Evolutionary conservation across 139 green algal species (phyloP).

Genomic region (Tetradesmus obliquus): DNA sequence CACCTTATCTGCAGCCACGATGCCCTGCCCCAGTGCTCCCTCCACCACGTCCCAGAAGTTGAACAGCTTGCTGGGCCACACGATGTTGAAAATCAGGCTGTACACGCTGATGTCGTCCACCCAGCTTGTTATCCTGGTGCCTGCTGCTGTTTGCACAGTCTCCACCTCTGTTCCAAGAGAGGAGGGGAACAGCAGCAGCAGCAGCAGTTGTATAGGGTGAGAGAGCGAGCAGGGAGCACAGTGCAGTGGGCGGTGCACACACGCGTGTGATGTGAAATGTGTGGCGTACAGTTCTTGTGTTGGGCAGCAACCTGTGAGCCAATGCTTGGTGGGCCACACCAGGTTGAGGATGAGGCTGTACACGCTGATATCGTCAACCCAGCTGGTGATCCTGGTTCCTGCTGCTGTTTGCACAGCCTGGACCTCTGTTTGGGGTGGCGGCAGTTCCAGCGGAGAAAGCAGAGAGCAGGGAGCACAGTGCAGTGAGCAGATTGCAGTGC

Average conservation of each 20-base stretch:
- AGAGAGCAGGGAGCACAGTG: too few species aligned
- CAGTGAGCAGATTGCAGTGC: too few species aligned
- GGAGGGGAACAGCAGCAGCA: too few species aligned
- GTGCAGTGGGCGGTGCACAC: too few species aligned
- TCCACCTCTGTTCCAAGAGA: background rate
- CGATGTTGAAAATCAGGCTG: slow-evolving; percentile 23
- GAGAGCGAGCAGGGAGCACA: too few species aligned
- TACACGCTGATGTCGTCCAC: slow-evolving; percentile 18
- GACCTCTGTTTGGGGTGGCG: background rate
- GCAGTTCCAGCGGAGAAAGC: too few species aligned
- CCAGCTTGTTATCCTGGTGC: background rate
- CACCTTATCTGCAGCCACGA: slow-evolving; percentile 12
- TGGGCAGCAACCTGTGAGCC: too few species aligned
- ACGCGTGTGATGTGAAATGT: too few species aligned
- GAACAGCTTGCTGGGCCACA: slow-evolving; percentile 19
- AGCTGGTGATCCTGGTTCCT: background rate
- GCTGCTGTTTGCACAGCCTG: background rate
- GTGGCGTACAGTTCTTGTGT: too few species aligned
- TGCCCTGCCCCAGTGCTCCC: slow-evolving; percentile 3
- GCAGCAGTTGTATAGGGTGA: too few species aligned
- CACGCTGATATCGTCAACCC: background rate
- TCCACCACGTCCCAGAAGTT: slow-evolving; percentile 27
- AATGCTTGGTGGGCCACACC: background rate
- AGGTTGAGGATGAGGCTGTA: slow-evolving; percentile 34
- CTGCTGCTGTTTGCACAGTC: background rate